Evolutionary conservation across 2,329 filamentous ascomycete species (phyloP).

Genomic region (Chaetomiaceae sp.): DNA sequence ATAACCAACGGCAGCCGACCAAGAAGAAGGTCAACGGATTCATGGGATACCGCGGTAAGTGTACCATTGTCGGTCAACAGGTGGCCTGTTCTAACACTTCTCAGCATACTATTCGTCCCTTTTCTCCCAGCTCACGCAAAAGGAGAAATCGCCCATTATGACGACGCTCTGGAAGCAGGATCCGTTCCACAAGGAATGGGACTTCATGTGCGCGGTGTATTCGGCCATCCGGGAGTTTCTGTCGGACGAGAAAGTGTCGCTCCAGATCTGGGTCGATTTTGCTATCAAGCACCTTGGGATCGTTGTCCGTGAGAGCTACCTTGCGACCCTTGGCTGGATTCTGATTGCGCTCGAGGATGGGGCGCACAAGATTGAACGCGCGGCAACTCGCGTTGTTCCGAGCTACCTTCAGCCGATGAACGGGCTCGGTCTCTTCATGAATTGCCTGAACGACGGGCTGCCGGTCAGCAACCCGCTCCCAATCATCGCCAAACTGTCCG

Average conservation of each 20-base stretch:
- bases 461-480: slow-evolving; percentile 14
- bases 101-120: slow-evolving; percentile 24
- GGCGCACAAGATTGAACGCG: slow-evolving; percentile 15
- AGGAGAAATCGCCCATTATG: slow-evolving; percentile 21
- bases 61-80: not conserved
- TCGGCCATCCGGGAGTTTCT: slow-evolving; percentile 18
- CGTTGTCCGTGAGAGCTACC: slow-evolving; percentile 16
- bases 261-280: slow-evolving; percentile 19
- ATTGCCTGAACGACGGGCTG: slow-evolving; percentile 18
- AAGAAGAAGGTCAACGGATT: slow-evolving; percentile 26
- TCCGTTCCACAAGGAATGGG: slow-evolving; percentile 20
- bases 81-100: not conserved
- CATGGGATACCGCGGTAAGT: slow-evolving; percentile 25
- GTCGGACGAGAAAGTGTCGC: slow-evolving; percentile 13
- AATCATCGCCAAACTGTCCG: slow-evolving; percentile 18
- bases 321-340: slow-evolving; percentile 18
- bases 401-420: slow-evolving; percentile 18
- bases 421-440: slow-evolving; percentile 17
- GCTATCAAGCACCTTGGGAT: slow-evolving; percentile 18
- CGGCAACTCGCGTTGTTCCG: not conserved
- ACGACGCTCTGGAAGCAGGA: slow-evolving; percentile 19
- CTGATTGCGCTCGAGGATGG: slow-evolving; percentile 13
- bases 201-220: slow-evolving; percentile 22
- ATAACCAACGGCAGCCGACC: slow-evolving; percentile 6
- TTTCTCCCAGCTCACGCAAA: slow-evolving; percentile 20